Evolutionary conservation across 257 asterid genomes (phyloP), one percentile per base, ranked within the genome.

Genomic region (Misopates orontium): DNA sequence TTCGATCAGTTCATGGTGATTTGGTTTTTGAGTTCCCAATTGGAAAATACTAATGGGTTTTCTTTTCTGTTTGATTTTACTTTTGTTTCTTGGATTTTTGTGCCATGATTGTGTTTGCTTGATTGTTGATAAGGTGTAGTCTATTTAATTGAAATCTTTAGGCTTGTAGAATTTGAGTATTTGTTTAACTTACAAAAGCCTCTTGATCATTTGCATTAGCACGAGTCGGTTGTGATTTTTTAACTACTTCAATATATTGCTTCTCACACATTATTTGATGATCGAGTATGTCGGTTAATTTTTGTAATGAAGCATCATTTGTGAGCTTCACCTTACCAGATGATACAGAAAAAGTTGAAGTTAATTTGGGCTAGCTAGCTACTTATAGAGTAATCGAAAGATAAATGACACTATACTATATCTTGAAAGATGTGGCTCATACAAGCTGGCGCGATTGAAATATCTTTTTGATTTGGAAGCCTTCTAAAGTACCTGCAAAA

Each of bases 21-120:
- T 32, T 59, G 67, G 21, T 20, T 59, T 64, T 61, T 51, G 59
- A 57, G 36, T 32, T 24, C 32, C 54, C 31, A 58, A 54, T 21
- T 4, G 5, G 16, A 12, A 6, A 13, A 5, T 19, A n/a, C 15
- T 66, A 41, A 17, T 12, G 57, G 51, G 51, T 54, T 66, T 56
- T 50, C 18, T 69, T 52, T 10, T 6, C 65, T 61, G 49, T 22
- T 53, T 53, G 63, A 59, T 60, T 55, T 17, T 66, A 17, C 5
- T 39, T 58, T 28, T 16, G 45, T 65, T 62, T 52, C 19, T 61
- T 41, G 39, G 47, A 54, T 1, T 41, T 40, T 20, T 56, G 9
- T 47, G 22, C 59, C 69, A 52, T 49, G 28, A 9, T 52, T 52
- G 32, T 24, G 48, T 57, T 62, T 41, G 10, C 44, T 42, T 60